These are phyloP conservation scores for Colletotrichum aenigma DNA, from an alignment of 2,329 filamentous ascomycete species.

Conservation along the genomic window DNA sequence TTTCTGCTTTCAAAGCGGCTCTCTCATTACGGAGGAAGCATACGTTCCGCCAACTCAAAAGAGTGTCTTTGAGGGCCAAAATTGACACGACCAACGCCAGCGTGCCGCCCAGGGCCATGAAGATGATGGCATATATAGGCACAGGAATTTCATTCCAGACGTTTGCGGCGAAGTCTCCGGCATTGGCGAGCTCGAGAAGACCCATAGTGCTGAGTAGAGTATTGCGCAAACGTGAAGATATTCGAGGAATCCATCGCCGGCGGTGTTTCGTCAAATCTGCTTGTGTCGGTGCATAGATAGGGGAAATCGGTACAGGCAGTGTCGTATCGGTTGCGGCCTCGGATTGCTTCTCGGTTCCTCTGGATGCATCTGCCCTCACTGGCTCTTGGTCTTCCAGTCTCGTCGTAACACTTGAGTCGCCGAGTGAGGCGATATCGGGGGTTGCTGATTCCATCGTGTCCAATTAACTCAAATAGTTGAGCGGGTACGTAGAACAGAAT, in stretches of 20 bases:
- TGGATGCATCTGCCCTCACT: not conserved
- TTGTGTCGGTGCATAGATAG: not conserved
- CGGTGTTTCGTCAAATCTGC: not conserved
- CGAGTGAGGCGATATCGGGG: not conserved
- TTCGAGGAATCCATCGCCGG: not conserved
- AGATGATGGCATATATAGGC: conserved; percentile 48
- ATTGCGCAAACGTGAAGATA: not conserved
- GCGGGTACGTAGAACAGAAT: not conserved
- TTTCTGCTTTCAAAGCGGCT: conserved; percentile 28
- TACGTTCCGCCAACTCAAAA: conserved; percentile 49
- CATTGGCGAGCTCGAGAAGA: conserved; percentile 60
- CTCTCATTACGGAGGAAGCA: conserved; percentile 47
- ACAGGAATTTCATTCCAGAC: conserved; percentile 59
- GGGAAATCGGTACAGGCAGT: not conserved
- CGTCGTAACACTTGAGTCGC: not conserved
- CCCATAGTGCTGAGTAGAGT: conserved; percentile 34
- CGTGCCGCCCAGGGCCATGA: conserved; percentile 58
- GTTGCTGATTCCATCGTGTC: not conserved
- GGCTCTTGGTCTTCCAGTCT: not conserved
- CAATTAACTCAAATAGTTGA: not conserved
- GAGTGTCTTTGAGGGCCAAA: conserved; percentile 50
- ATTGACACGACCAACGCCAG: conserved; percentile 47
- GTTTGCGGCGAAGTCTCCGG: conserved; percentile 61
- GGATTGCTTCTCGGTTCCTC: not conserved
- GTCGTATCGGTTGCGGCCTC: not conserved